phyloP scores from a whole-genome alignment of 2,329 filamentous ascomycete genomes.

The Clonostachys solani region DNA sequence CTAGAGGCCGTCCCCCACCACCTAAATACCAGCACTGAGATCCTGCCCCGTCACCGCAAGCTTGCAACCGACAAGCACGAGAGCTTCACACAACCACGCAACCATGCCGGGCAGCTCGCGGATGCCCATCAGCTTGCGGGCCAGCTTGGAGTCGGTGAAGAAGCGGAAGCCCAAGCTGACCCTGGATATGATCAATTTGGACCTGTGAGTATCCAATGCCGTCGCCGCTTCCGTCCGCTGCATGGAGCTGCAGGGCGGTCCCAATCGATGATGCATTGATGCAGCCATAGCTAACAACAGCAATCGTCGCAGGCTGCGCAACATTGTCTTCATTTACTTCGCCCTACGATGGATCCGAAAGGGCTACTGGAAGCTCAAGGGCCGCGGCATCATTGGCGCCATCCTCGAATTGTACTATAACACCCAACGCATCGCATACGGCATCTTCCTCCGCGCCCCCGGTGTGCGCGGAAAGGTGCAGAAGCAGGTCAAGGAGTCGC shows the following conservation, averaged over 20 bases:
- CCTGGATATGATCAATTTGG: slow-evolving; percentile 59
- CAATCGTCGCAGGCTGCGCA: slow-evolving; percentile 60
- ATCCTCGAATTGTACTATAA: slow-evolving; percentile 69
- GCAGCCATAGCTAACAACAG: neutral
- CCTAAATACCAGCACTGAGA: too few species aligned
- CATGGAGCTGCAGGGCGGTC: too few species aligned
- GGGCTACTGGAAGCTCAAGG: slow-evolving; percentile 78
- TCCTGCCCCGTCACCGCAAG: too few species aligned
- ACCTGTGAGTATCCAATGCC: slow-evolving; percentile 51
- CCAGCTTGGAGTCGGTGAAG: slow-evolving; percentile 59
- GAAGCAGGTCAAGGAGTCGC: slow-evolving; percentile 75
- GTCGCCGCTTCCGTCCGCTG: too few species aligned
- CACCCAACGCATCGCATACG: slow-evolving; percentile 71
- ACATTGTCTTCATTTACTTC: slow-evolving; percentile 87
- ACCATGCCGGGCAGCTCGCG: slow-evolving; percentile 64
- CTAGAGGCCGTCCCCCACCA: too few species aligned
- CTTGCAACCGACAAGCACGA: neutral
- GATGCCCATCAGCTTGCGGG: slow-evolving; percentile 67
- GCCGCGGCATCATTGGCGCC: slow-evolving; percentile 81
- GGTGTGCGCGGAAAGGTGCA: slow-evolving; percentile 84
- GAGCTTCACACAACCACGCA: slow-evolving; percentile 1
- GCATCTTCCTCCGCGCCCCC: slow-evolving; percentile 79
- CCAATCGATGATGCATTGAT: too few species aligned
- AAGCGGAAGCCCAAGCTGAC: slow-evolving; percentile 45
- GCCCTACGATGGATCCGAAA: slow-evolving; percentile 78